Base-by-base conservation (phyloP, 306 rosid species). In the Betula pendula region DNA sequence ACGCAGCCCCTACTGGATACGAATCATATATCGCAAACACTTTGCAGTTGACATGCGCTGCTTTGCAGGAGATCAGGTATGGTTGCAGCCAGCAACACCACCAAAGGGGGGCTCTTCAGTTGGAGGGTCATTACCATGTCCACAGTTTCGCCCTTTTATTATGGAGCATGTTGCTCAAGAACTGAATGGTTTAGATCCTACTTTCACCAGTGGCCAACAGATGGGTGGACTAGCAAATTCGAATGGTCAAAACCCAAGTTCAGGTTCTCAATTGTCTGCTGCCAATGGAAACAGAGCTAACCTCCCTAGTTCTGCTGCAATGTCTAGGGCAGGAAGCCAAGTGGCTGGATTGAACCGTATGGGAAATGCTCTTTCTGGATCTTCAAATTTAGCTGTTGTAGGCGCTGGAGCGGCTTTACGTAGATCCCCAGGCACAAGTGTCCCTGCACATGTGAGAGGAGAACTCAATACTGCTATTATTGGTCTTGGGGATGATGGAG, bases 161-260 rank as follows among this genome's bases (percentile, higher is more conserved):
- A 92, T 96, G 99, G 99, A 96, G 81, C 99, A 96, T 81, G 99
- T 96, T 79, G 98, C 99, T 49, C 99, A 96, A 84, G 99, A 96
- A 74, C 83, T 96, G 80, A 96, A 92, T 82, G 97, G 94, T 73
- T 81, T 92, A 62, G 99, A 96, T 84, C 93, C 97, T 67, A 91
- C 85, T 85, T 87, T 92, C 47, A 70, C 89, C 40, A 82, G 85
- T 77, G 90, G 88, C 31, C 97, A 88, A 71, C 98, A 88, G 81
- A 62, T 90, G 15, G 96, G 92, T 79, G 96, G 90, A 71, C 52
- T 89, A 84, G 75, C 96, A 77, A 89, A 77, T 81, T 40, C 88
- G 42, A 91, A 84, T 85, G 88, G 75, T 89, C 92, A 88, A 81
- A 95, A 84, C 79, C 85, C 85, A 42, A 81, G 77, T 91, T 81